These are phyloP conservation scores for Aspergillus floridensis DNA, from an alignment of 2,329 filamentous ascomycete genomes.

Conservation along the genomic window DNA sequence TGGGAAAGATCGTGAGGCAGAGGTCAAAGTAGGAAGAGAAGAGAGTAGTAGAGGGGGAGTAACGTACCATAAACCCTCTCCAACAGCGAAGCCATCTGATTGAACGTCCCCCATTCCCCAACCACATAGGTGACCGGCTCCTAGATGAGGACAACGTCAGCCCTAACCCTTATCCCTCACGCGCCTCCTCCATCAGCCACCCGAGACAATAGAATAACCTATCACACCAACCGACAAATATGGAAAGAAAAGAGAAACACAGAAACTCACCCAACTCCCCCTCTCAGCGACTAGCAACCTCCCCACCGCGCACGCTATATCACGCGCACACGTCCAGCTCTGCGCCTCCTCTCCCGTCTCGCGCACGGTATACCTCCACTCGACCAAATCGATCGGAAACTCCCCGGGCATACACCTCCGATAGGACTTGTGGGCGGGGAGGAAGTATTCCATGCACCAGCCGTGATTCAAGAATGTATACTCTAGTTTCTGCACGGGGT, in stretches of 20 bases:
- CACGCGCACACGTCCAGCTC: slow-evolving; percentile 17
- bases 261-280: background rate
- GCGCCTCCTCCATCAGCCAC: no score
- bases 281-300: background rate
- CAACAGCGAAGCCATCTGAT: background rate
- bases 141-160: background rate
- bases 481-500: slow-evolving; percentile 4
- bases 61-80: background rate
- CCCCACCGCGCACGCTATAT: slow-evolving; percentile 16
- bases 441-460: slow-evolving; percentile 24
- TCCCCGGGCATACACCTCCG: slow-evolving; percentile 2
- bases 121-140: background rate
- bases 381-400: background rate
- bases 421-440: background rate
- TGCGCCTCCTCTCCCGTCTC: slow-evolving; percentile 19
- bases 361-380: slow-evolving; percentile 5
- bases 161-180: no score
- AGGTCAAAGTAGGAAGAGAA: no score
- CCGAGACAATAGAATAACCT: no score
- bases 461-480: slow-evolving; percentile 21
- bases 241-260: background rate
- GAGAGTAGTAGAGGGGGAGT: no score
- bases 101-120: background rate
- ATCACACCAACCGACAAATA: no score
- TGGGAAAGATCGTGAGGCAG: no score